A percentile compares a stretch with the other conserved stretches of the same genome.
These are phyloP conservation scores for Petrea volubilis DNA, from an alignment of 257 asterid species.

Conservation along the genomic window DNA sequence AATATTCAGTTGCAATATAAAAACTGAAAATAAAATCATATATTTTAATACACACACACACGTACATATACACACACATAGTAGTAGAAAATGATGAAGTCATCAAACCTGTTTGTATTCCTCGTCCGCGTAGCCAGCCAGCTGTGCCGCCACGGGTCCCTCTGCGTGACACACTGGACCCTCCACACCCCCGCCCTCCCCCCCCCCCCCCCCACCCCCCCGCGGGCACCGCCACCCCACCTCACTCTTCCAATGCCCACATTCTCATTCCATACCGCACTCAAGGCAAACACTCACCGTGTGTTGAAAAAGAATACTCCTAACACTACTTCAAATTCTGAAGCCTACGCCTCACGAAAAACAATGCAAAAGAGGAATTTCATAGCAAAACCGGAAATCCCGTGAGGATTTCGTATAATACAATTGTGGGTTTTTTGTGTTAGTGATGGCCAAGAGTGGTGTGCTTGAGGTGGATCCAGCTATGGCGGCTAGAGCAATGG, in stretches of 20 bases:
- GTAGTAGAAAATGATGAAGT: no score
- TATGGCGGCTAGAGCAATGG: conserved; percentile 49
- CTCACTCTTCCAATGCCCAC: neutral
- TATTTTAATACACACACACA: neutral
- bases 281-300: neutral
- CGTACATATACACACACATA: neutral
- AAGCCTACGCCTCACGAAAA: neutral
- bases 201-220: neutral
- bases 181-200: neutral
- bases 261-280: conserved; percentile 13
- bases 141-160: conserved; percentile 51
- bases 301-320: neutral
- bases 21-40: neutral
- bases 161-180: conserved; percentile 17
- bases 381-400: neutral
- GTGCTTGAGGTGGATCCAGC: conserved; percentile 48
- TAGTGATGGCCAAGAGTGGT: conserved; percentile 70
- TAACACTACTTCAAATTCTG: neutral
- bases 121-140: conserved; percentile 58
- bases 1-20: neutral
- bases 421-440: neutral
- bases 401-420: neutral
- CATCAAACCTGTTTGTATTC: neutral
- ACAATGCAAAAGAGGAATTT: neutral
- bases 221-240: neutral